Percentiles rank a stretch among this genome's conserved stretches.
Conservation (phyloP, 306 rosid species). For the Begonia masoniana region DNA sequence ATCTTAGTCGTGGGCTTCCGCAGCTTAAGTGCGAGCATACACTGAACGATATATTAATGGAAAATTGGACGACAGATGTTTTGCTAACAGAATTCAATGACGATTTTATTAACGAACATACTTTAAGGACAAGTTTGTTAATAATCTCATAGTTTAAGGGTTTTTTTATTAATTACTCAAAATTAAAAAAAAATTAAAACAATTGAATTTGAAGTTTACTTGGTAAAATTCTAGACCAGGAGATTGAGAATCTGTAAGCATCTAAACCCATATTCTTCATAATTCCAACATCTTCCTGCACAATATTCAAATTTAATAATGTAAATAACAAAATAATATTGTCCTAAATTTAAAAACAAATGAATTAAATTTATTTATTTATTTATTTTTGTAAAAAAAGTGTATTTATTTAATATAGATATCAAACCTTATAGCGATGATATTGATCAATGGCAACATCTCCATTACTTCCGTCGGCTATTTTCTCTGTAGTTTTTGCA, state of each 20-base stretch:
- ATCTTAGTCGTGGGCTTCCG: too few species aligned
- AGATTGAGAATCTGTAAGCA: slow-evolving; percentile 43
- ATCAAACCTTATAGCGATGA: slow-evolving; percentile 24
- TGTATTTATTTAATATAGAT: background rate
- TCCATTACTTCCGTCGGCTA: slow-evolving; percentile 23
- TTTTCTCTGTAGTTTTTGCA: slow-evolving; percentile 13
- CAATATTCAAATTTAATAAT: background rate
- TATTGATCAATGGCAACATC: slow-evolving; percentile 30
- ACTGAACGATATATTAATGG: too few species aligned
- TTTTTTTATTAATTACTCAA: too few species aligned
- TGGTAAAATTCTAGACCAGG: slow-evolving; percentile 43
- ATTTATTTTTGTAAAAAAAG: too few species aligned
- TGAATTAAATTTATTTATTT: too few species aligned
- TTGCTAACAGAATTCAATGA: too few species aligned
- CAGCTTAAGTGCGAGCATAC: too few species aligned
- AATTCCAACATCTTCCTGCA: slow-evolving; percentile 32
- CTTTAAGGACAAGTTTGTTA: too few species aligned
- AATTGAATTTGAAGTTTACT: slow-evolving; percentile 11
- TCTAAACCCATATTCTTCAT: slow-evolving; percentile 26
- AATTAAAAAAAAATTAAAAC: background rate
- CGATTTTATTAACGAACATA: too few species aligned
- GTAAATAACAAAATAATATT: background rate
- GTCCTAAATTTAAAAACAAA: too few species aligned
- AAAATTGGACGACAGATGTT: too few species aligned
- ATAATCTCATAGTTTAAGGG: too few species aligned